Evolutionary conservation across 139 green algal species (phyloP).

Genomic region (Limnomonas spitsbergensis): DNA sequence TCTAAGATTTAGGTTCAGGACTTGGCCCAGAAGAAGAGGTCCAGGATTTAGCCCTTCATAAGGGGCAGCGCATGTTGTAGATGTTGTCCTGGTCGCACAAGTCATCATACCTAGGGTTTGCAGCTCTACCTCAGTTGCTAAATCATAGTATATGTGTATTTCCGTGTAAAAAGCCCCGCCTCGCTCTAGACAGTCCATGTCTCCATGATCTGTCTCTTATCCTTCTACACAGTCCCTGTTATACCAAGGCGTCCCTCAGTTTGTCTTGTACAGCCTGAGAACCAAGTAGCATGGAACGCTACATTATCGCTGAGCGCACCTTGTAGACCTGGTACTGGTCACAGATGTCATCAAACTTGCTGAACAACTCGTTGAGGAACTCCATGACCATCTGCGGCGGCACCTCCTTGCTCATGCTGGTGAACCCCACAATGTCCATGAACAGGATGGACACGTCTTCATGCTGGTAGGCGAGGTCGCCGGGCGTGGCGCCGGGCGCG

Average conservation of each 20-base stretch:
- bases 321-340: slow-evolving; percentile 33
- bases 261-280: too few species aligned
- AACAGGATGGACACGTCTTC: slow-evolving; percentile 24
- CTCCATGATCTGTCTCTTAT: too few species aligned
- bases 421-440: slow-evolving; percentile 38
- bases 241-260: too few species aligned
- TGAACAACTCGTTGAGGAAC: slow-evolving; percentile 52
- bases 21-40: too few species aligned
- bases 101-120: too few species aligned
- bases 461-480: slow-evolving; percentile 31
- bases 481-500: slow-evolving; percentile 17
- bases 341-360: slow-evolving; percentile 37
- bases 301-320: background rate
- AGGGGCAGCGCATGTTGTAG: slow-evolving; percentile 10
- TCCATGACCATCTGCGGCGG: slow-evolving; percentile 38
- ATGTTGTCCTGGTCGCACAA: slow-evolving; percentile 8
- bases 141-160: too few species aligned
- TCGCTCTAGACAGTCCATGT: too few species aligned
- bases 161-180: too few species aligned
- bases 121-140: too few species aligned
- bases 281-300: too few species aligned
- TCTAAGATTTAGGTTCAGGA: too few species aligned
- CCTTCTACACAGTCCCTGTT: too few species aligned
- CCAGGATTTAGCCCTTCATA: background rate
- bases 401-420: slow-evolving; percentile 35